These are phyloP conservation scores for Irpex sp. DNA, from an alignment of 1,284 basidiomycete species.

Conservation along the genomic window DNA sequence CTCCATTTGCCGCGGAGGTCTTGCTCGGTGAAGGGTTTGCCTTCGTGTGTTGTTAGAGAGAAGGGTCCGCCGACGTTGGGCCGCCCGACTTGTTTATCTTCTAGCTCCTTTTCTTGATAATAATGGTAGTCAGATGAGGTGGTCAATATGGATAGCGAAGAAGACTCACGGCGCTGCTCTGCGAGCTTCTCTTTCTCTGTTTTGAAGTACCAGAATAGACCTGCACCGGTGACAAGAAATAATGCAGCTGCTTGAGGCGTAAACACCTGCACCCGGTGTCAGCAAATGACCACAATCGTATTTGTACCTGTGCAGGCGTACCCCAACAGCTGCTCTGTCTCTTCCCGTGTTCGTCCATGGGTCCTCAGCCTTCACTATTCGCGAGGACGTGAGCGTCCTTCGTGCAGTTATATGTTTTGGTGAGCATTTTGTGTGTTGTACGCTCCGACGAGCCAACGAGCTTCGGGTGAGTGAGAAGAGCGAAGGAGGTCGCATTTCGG, in stretches of 20 bases:
- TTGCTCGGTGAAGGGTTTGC: conserved; percentile 76
- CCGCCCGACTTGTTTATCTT: conserved; percentile 53
- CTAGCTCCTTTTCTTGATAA: conserved; percentile 60
- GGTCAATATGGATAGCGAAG: conserved; percentile 17
- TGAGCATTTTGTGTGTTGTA: not conserved
- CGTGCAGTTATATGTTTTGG: conserved; percentile 17
- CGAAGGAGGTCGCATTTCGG: conserved; percentile 13
- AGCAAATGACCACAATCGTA: not conserved
- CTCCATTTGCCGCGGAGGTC: conserved; percentile 86
- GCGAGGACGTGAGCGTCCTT: not conserved
- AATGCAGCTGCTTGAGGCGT: conserved; percentile 81
- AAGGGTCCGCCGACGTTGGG: conserved; percentile 93
- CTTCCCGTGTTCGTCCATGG: conserved; percentile 21
- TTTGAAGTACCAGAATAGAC: conserved; percentile 87
- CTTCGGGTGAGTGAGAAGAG: not conserved
- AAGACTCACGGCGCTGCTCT: conserved; percentile 42
- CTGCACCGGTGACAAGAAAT: conserved; percentile 81
- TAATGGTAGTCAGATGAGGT: not conserved
- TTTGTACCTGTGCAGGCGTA: conserved; percentile 19
- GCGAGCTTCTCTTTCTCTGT: conserved; percentile 81
- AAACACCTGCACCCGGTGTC: conserved; percentile 64
- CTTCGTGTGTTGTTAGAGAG: conserved; percentile 65
- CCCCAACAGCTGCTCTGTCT: conserved; percentile 42
- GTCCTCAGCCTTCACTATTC: not conserved
- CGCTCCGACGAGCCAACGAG: not conserved